Evolutionary conservation across 1,284 basidiomycete species (phyloP).

Genomic region (Wolfiporia cocos): DNA sequence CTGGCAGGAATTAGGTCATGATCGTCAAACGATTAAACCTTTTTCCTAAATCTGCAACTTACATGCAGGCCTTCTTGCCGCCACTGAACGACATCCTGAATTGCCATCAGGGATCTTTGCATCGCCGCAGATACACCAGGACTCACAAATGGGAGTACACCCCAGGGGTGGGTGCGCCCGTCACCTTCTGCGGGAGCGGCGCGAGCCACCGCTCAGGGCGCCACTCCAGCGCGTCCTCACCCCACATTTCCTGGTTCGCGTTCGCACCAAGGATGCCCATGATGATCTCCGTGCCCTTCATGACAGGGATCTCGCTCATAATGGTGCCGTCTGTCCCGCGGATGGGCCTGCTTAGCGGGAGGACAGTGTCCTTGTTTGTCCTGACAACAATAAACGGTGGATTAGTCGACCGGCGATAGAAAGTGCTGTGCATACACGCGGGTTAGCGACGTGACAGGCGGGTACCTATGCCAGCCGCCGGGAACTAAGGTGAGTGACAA

Average conservation of each 20-base stretch:
- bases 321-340: constrained; percentile 9
- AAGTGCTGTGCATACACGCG: constrained; percentile 4
- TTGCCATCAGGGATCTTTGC: background rate
- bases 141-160: constrained; percentile 16
- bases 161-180: constrained; percentile 12
- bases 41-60: too few relatives aligned
- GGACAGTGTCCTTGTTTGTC: constrained; percentile 5
- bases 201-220: constrained; percentile 18
- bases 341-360: constrained; percentile 13
- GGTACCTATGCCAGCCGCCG: too few relatives aligned
- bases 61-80: constrained; percentile 6
- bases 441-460: background rate
- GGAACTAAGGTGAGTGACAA: too few relatives aligned
- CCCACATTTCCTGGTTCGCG: constrained; percentile 14
- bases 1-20: constrained; percentile 3
- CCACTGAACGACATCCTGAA: constrained; percentile 4
- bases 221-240: constrained; percentile 18
- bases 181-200: constrained; percentile 6
- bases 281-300: constrained; percentile 10
- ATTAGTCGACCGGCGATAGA: too few relatives aligned
- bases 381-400: constrained; percentile 1
- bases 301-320: constrained; percentile 12
- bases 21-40: too few relatives aligned
- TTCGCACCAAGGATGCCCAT: constrained; percentile 14
- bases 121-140: background rate